Base-by-base conservation (phyloP, 495 filamentous ascomycete species). In the Acidiella bohemica region DNA sequence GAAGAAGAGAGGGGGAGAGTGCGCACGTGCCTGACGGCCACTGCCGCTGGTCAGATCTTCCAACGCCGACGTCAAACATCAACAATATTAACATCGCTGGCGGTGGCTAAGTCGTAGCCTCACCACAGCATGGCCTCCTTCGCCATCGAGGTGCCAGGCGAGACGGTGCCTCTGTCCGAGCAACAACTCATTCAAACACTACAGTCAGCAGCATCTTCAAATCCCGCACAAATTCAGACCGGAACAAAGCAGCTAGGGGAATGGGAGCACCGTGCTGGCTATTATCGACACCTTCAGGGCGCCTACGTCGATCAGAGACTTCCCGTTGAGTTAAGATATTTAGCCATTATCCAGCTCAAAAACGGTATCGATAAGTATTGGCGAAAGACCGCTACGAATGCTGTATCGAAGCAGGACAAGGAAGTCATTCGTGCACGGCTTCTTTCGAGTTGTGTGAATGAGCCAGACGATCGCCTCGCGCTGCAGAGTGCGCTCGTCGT, bases 361-460 rank as follows among this genome's bases (percentile, higher is more conserved):
- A 93, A 95, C 58, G 90, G 84, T 19, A 83, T 94, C 53, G 88
- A 95, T 51, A 85, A 80, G 57, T 84, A 83, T 57, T 97, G 90
- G 90, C 72, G 90, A 28, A 79, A 75, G 52, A 76, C 73, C 3
- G 70, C 80, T 12, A 65, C 62, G 13, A 72, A 80, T 57, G 72
- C 80, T 21, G 81, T 95, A 28, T 65, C 59, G 7, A 76, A 81
- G 44, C 71, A 77, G 8, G 77, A 92, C 49, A 94, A 85, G 57
- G 59, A 69, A 6, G 57, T 68, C 17, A 84, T 97, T 36, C 78
- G 88, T 35, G 69, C 69, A 2, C 71, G 77, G 13, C 69, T 85
- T 14, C 60, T 95, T 3, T 66, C 79, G 43, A 76, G 77, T 36
- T 78, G 80, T 9, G 65, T 86, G 27, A 65, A 72, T 50, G 90